phyloP scores from a whole-genome alignment of 2,329 filamentous ascomycete species.

The Colletotrichum falcatum region DNA sequence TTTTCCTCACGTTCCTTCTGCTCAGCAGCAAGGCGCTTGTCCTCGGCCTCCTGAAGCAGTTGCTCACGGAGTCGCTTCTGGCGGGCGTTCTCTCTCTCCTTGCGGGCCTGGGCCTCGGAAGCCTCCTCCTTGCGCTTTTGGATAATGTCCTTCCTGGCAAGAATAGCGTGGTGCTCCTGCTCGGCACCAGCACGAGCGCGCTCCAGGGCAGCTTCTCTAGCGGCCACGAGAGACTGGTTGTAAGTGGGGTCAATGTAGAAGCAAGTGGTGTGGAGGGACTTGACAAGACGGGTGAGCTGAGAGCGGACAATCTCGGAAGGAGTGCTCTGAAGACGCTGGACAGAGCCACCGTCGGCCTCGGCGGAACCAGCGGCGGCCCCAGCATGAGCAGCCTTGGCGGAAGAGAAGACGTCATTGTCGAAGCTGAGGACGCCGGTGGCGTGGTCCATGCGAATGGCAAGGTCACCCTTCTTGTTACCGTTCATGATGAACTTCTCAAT shows the following conservation, averaged over 20 bases:
- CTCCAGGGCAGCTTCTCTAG: conserved; percentile 82
- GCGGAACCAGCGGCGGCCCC: conserved; percentile 88
- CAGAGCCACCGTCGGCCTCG: conserved; percentile 83
- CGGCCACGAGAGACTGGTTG: conserved; percentile 82
- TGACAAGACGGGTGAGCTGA: conserved; percentile 91
- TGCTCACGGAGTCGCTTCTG: conserved; percentile 89
- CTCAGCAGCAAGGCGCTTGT: conserved; percentile 89
- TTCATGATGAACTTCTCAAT: conserved; percentile 99
- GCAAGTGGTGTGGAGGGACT: conserved; percentile 91
- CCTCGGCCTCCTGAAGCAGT: conserved; percentile 89
- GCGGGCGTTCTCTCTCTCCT: conserved; percentile 92
- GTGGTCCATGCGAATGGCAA: conserved; percentile 96
- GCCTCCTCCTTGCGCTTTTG: conserved; percentile 97
- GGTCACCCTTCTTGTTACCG: conserved; percentile 99
- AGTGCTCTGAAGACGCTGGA: conserved; percentile 96
- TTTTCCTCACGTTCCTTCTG: conserved; percentile 90
- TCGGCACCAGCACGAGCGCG: conserved; percentile 90
- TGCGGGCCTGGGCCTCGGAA: conserved; percentile 87
- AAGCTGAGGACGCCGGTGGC: conserved; percentile 96
- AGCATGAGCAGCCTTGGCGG: conserved; percentile 89
- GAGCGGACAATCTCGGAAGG: conserved; percentile 97
- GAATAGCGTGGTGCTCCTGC: conserved; percentile 86
- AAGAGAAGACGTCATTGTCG: conserved; percentile 98
- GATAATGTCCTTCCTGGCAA: conserved; percentile 90
- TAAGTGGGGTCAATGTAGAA: conserved; percentile 95